phyloP scores from a whole-genome alignment of 768 basidiomycete genomes.

The Chalciporus pseudorubinellus region DNA sequence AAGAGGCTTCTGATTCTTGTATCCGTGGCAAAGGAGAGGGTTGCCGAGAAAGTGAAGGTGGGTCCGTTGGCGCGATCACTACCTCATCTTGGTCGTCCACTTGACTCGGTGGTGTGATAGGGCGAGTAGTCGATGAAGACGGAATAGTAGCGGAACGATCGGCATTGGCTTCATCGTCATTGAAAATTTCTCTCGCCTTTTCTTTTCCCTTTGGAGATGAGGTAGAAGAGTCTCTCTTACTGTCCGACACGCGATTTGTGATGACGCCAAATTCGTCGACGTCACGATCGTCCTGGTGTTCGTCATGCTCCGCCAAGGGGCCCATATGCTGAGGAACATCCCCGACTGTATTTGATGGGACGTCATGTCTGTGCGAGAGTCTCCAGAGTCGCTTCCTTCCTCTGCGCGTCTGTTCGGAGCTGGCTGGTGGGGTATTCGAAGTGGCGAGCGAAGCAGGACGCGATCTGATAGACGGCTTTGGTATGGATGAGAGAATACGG shows the following conservation, averaged over 20 bases:
- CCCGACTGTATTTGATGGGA: slow-evolving; percentile 14
- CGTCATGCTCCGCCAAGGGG: slow-evolving; percentile 24
- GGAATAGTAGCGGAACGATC: neutral
- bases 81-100: slow-evolving; percentile 19
- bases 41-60: slow-evolving; percentile 9
- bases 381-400: slow-evolving; percentile 27
- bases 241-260: slow-evolving; percentile 28
- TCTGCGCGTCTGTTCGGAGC: slow-evolving; percentile 28
- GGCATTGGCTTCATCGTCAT: slow-evolving; percentile 2
- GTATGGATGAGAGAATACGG: slow-evolving; percentile 34
- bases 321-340: slow-evolving; percentile 14
- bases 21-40: slow-evolving; percentile 9
- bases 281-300: slow-evolving; percentile 28
- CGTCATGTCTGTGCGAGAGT: slow-evolving; percentile 18
- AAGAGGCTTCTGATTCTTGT: slow-evolving; percentile 12
- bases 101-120: slow-evolving; percentile 1
- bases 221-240: slow-evolving; percentile 24
- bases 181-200: slow-evolving; percentile 26
- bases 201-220: slow-evolving; percentile 36
- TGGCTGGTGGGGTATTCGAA: slow-evolving; percentile 17
- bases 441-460: slow-evolving; percentile 10
- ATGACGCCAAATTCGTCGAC: slow-evolving; percentile 28
- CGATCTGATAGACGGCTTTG: slow-evolving; percentile 23
- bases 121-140: slow-evolving; percentile 19
- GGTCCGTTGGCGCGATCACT: slow-evolving; percentile 18